Evolutionary conservation across 345 rosid species (phyloP).

Genomic region (Eucalyptus urophylla): DNA sequence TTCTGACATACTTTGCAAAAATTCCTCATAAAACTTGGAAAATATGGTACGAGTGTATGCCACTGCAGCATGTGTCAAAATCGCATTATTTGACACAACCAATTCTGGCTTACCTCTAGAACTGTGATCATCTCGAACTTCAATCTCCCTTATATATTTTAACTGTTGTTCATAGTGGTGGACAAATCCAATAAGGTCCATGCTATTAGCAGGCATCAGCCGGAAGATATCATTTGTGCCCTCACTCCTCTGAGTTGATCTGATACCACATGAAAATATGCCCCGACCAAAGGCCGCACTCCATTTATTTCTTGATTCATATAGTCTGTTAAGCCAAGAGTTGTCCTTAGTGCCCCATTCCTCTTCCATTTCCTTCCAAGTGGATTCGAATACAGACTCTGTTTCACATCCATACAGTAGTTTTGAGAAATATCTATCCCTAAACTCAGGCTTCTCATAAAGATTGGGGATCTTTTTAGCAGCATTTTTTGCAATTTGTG

Average conservation of each 20-base stretch:
- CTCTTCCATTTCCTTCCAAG: background rate
- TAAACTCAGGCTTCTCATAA: background rate
- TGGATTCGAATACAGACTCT: background rate
- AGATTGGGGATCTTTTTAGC: background rate
- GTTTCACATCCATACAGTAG: background rate
- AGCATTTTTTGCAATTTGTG: background rate
- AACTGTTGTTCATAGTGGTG: background rate
- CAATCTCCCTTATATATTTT: background rate
- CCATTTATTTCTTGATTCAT: background rate
- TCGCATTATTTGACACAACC: background rate
- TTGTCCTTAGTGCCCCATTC: background rate
- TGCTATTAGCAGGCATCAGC: background rate
- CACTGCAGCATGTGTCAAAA: background rate
- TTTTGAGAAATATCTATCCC: background rate
- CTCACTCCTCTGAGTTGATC: background rate
- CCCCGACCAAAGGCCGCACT: background rate
- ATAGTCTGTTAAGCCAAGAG: background rate
- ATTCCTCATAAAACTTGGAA: background rate
- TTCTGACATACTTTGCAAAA: background rate
- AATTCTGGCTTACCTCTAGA: background rate
- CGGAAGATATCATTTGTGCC: background rate
- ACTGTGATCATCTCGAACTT: background rate
- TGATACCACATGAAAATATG: background rate
- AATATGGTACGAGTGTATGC: background rate
- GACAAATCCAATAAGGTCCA: background rate